Evolutionary conservation across 2,329 filamentous ascomycete species (phyloP).

Genomic region (Alternaria solani): DNA sequence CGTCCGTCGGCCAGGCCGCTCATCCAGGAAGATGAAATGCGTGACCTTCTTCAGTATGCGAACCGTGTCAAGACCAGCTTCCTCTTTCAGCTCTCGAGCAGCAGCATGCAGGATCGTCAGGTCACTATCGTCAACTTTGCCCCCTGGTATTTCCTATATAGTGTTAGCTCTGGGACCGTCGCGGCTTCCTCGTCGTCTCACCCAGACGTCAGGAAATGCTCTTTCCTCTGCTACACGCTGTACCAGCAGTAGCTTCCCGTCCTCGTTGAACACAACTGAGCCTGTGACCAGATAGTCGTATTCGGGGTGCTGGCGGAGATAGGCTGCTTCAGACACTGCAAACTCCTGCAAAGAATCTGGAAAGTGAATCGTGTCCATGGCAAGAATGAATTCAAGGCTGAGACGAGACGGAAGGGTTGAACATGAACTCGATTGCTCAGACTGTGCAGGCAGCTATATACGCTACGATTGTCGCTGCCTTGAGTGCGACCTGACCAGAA

Average conservation of each 20-base stretch:
- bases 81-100: slow-evolving; percentile 61
- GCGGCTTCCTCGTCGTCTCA: slow-evolving; percentile 17
- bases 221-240: slow-evolving; percentile 47
- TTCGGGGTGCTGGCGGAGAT: slow-evolving; percentile 35
- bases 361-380: slow-evolving; percentile 26
- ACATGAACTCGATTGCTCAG: background rate
- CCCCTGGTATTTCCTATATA: slow-evolving; percentile 61
- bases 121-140: slow-evolving; percentile 58
- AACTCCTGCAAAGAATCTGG: slow-evolving; percentile 37
- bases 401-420: background rate
- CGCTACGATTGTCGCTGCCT: slow-evolving; percentile 11
- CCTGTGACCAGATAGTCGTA: slow-evolving; percentile 42
- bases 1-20: slow-evolving; percentile 15
- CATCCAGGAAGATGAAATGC: slow-evolving; percentile 42
- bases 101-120: slow-evolving; percentile 58
- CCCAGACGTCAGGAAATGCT: slow-evolving; percentile 48
- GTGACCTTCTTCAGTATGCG: slow-evolving; percentile 54
- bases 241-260: slow-evolving; percentile 46
- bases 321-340: slow-evolving; percentile 39
- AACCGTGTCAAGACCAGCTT: slow-evolving; percentile 59
- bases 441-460: slow-evolving; percentile 1
- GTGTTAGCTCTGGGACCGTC: slow-evolving; percentile 10
- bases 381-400: slow-evolving; percentile 4
- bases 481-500: background rate
- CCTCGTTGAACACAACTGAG: slow-evolving; percentile 42